Base-by-base conservation (phyloP, 2,329 filamentous ascomycete genomes). In the Diaporthe caulivora region DNA sequence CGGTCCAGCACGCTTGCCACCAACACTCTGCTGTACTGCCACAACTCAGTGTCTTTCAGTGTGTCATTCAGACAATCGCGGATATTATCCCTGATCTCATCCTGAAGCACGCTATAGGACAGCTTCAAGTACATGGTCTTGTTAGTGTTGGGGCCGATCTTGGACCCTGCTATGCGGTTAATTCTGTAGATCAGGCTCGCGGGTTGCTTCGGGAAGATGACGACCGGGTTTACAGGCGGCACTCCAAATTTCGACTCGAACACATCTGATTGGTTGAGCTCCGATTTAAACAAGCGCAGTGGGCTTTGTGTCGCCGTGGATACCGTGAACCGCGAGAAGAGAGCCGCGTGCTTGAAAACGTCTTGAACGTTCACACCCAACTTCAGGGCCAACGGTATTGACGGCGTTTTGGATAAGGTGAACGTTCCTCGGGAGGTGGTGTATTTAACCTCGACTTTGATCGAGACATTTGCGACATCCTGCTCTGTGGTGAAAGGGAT, bases 321-420 rank as follows among this genome's bases (percentile, higher is more conserved):
- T 69, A 99, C 92, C 18, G 94, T 97, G 81, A 99, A 99, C 13
- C 93, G 92, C 0, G 95, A 98, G 79, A 97, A 97, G 0, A 98
- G 87, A 0, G 91, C 88, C 10, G 91, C 85, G 76, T 94, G 91
- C 80, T 98, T 97, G 86, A 98, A 98, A 37, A 97, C 91, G 78
- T 99, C 97, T 79, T 98, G 95, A 8, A 99, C 97, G 77, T 98
- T 98, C 75, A 99, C 97, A 3, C 96, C 95, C 4, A 99, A 87
- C 0, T 95, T 94, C 6, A 99, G 86, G 1, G 93, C 89, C 1
- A 97, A 92, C 3, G 92, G 89, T 26, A 97, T 87, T 4, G 87
- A 89, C 26, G 90, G 88, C 10, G 88, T 87, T 21, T 88, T 89
- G 21, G 90, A 88, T 80, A 92, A 93, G 70, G 87, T 86, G 76